A percentile compares a stretch with the other conserved stretches of the same genome.
Conservation (phyloP, 2,329 filamentous ascomycete species). For the Hypoxylon sp. region DNA sequence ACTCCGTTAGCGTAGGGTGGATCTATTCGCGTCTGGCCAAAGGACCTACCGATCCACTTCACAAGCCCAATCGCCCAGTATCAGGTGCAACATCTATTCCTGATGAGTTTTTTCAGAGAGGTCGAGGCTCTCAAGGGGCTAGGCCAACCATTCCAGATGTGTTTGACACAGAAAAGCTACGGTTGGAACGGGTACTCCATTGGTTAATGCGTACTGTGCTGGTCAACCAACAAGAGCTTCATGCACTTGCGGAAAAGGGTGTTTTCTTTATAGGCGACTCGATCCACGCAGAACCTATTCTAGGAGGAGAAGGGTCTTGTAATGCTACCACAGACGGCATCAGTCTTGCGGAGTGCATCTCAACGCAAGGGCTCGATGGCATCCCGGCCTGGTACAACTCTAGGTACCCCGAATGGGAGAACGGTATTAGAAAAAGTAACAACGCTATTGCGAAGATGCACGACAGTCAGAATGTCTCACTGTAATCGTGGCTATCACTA, state of each 20-base stretch:
- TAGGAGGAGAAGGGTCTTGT: constrained; percentile 3
- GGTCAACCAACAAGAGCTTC: not conserved
- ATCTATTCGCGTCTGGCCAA: constrained; percentile 9
- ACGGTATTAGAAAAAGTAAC: not conserved
- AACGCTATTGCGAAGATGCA: constrained; percentile 1
- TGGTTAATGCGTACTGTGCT: constrained; percentile 13
- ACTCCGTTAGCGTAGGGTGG: not conserved
- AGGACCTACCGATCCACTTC: constrained; percentile 1
- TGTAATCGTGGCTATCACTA: not conserved
- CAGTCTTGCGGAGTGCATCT: constrained; percentile 2
- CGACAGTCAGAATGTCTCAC: not conserved
- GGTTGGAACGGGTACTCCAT: constrained; percentile 1
- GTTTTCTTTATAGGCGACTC: constrained; percentile 3
- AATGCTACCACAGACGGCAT: constrained; percentile 3
- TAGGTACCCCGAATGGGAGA: constrained; percentile 4
- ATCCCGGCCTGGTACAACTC: constrained; percentile 4
- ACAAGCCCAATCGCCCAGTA: constrained; percentile 1
- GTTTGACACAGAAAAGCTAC: constrained; percentile 9
- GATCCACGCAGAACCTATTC: not conserved
- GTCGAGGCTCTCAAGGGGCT: not conserved
- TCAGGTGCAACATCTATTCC: constrained; percentile 2
- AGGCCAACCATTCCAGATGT: constrained; percentile 1
- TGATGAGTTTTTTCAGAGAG: constrained; percentile 12
- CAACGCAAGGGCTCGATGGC: not conserved
- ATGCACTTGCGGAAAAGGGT: not conserved